Conservation (phyloP, 768 basidiomycete species). For the Mycena epipterygia region DNA sequence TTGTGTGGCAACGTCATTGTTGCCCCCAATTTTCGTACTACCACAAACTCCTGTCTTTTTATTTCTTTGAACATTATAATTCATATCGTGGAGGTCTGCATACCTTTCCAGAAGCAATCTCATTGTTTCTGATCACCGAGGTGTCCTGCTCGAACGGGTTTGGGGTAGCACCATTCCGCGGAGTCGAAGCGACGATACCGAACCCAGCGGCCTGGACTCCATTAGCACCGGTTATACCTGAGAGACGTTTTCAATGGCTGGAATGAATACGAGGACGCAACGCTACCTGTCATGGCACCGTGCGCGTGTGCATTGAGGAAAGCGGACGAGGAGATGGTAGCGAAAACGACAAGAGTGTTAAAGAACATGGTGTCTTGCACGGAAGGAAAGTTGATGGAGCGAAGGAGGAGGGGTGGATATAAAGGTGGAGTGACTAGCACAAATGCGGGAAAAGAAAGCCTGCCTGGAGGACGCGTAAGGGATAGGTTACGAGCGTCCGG, state of each 20-base stretch:
- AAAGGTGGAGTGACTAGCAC: slow-evolving; percentile 31
- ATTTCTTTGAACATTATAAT: too few species aligned
- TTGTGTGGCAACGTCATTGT: slow-evolving; percentile 35
- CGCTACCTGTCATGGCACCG: slow-evolving; percentile 35
- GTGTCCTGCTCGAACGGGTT: slow-evolving; percentile 36
- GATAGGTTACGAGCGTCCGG: neutral
- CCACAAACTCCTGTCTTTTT: slow-evolving; percentile 34
- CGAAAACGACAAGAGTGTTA: slow-evolving; percentile 27
- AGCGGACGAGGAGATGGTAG: slow-evolving; percentile 16
- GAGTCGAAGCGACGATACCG: slow-evolving; percentile 31
- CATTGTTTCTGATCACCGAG: slow-evolving; percentile 29
- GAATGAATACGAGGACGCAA: too few species aligned
- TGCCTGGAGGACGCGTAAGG: slow-evolving; percentile 11
- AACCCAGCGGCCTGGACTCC: slow-evolving; percentile 29
- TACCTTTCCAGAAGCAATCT: slow-evolving; percentile 29
- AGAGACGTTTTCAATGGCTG: too few species aligned
- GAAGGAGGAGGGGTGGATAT: slow-evolving; percentile 5
- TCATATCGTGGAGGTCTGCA: too few species aligned
- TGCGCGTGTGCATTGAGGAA: slow-evolving; percentile 30
- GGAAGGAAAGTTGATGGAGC: slow-evolving; percentile 12
- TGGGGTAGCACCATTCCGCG: slow-evolving; percentile 22
- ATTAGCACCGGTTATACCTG: slow-evolving; percentile 31
- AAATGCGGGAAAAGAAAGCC: slow-evolving; percentile 9
- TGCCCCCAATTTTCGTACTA: slow-evolving; percentile 26
- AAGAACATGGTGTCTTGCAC: slow-evolving; percentile 37